Evolutionary conservation across 257 asterid species (phyloP), one percentile per base, ranked within the genome.

Genomic region (Nyctanthes arbortristis): DNA sequence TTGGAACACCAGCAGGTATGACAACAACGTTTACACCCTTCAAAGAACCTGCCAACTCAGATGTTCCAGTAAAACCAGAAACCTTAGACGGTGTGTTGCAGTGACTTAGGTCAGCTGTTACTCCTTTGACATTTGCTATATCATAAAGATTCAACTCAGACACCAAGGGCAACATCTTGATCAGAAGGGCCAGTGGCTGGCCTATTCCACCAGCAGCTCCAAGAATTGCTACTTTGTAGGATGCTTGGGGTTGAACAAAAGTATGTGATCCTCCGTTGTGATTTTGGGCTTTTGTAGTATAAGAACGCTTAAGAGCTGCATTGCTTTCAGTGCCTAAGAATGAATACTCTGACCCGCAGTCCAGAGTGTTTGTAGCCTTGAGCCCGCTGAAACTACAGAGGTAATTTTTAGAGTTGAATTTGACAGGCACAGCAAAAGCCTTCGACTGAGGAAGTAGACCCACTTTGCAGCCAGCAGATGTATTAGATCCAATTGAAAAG

Each of bases 151-250:
- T 82, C 67, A 90, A 57, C 12, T 74, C 67, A 12, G 96, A 84
- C 31, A 90, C 97, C n/a, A 90, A 68, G 0, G 96, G 97, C 2
- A 96, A 90, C 97, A 90, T 90, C 77, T 90, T 90, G 79, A 90
- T 39, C 45, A 88, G 77, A 70, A 90, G 93, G 40, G 96, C 80
- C 34, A 90, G 84, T 4, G 97, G 96, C 77, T 88, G 96, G 68
- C 97, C 97, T 37, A 90, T 88, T 54, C 97, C 96, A 18, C 97
- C 97, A 31, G 82, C 80, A 57, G 97, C 93, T 73, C 97, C 96
- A 35, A 88, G 92, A 75, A 88, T 59, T 5, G 97, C 92, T 58
- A 84, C 93, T 79, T 86, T 86, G 69, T 88, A 90, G n/a, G 97
- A 86, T 7, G 96, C 97, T 22, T 79, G 91, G 14, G 89, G 89